Evolutionary conservation across 371 early-diverging fungal species (phyloP), one percentile per base, ranked within the genome.

Genomic region (Mortierella sp.): DNA sequence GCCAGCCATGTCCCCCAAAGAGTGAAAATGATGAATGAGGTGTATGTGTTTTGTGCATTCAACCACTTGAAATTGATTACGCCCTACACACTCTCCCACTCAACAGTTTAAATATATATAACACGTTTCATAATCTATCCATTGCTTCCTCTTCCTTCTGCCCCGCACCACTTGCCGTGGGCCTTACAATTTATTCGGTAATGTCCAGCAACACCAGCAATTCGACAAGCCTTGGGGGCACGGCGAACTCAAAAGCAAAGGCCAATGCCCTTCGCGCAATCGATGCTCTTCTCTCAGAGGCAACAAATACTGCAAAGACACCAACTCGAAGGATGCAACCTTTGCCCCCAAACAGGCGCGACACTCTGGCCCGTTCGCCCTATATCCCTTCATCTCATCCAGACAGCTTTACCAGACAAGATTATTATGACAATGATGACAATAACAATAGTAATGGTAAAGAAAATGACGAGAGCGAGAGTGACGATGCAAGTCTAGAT

Each of bases 201-300:
- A 55, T 55, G 55, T 55, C 55, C 22, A 55, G 15, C 32, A 55
- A 5, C 9, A 28, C 9, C 10, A 22, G 36, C 36, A 36, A 36
- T 36, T 36, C 36, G 7, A 36, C 36, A 36, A 36, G 13, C 28
- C 32, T 28, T 28, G 55, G 22, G 19, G 55, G 55, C 15, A 28
- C 16, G 5, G 3, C 58, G 36, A 43, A 15, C 41, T 55, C 55
- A 58, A 28, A 22, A 45, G 13, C 58, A 67, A 58, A 41, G 43
- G 58, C 50, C 43, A 63, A 38, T 52, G 59, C 66, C n/a, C 60
- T 65, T 13, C 41, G 45, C 0, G 67, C 72, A 1, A 55, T 72
- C 19, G 72, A 72, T 61, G 63, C 68, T 4, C 63, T 73, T 6
- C 58, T 72, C 16, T 52, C 73, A 15, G 40, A 61, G 19, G 21